Evolutionary conservation across 108 stramenopile genomes (phyloP), one percentile per base, ranked within the genome.

Genomic region (Nitzschia inconspicua): DNA sequence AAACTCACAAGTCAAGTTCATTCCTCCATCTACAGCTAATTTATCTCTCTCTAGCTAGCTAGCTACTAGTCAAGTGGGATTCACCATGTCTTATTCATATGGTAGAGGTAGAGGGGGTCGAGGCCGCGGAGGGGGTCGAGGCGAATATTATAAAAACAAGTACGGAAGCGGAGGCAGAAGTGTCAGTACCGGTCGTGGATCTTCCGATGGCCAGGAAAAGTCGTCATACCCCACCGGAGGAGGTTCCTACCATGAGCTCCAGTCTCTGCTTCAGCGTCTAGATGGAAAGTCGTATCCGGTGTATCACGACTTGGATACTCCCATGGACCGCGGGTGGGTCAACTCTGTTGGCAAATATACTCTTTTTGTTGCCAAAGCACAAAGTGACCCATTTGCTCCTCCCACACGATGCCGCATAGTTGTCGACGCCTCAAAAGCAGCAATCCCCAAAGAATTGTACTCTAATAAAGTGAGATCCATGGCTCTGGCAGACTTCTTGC

Each of bases 351-450:
- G 36, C 32, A 71, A 72, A 8, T 89, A 93, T 74, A 59, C 44
- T 8, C 78, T 97, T 27, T 83, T 62, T 52, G 74, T 96, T 14
- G 92, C 84, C 44, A 73, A 83, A 48, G 82, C 93, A 16, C 97
- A 98, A 65, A 65, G 77, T 3, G 96, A 98, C 80, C 91, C 97
- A n/a, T 98, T 82, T 66, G 97, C 97, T 26, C 71, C 90, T 29
- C 95, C 97, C 19, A 93, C 96, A 2, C 76, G 90, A 20, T 88
- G 90, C 46, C 93, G 90, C 27, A 66, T 96, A 20, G 65, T 83
- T 7, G 60, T 98, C 9, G 63, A 73, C 32, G 67, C 69, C 11
- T 37, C 42, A 6, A 68, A 71, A 16, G 90, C 95, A 26, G 77
- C 73, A 34, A 86, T 96, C 56, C 91, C 95, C n/a, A 57, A 76